Conservation (phyloP, 164 flowering plant genomes). For the Amborella trichopoda region DNA sequence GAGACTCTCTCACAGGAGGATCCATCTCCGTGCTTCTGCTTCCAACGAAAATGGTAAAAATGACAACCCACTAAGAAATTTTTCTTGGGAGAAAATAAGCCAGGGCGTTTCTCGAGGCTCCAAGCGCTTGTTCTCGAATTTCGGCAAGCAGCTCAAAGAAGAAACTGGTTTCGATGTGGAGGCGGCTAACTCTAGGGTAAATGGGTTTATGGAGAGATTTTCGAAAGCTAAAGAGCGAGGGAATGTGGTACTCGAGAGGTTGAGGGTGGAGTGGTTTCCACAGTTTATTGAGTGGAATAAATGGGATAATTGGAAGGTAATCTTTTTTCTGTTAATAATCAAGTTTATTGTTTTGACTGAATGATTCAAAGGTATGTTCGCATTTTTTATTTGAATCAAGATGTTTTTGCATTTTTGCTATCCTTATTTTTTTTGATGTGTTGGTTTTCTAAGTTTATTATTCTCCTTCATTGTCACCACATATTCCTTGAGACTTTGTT, state of each 20-base stretch:
- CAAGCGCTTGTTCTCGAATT: slow-evolving; percentile 32
- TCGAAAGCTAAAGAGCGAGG: slow-evolving; percentile 20
- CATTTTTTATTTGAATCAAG: background rate
- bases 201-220: slow-evolving; percentile 20
- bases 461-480: no score
- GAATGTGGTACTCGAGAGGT: slow-evolving; percentile 24
- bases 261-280: slow-evolving; percentile 39
- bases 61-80: no score
- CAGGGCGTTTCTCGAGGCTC: slow-evolving; percentile 43
- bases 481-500: no score
- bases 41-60: no score
- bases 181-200: slow-evolving; percentile 19
- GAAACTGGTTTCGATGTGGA: slow-evolving; percentile 65
- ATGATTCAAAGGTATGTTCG: background rate
- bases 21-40: no score
- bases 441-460: no score
- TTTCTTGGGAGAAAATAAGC: no score
- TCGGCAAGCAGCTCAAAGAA: slow-evolving; percentile 49
- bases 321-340: background rate
- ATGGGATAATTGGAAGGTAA: slow-evolving; percentile 82
- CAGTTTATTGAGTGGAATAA: slow-evolving; percentile 61
- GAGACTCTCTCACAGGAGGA: no score
- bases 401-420: background rate
- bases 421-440: no score
- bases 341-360: background rate